Percentiles rank a stretch among this genome's conserved stretches.
Evolutionary conservation across 495 filamentous ascomycete species (phyloP).

Genomic region (Platismatia glauca): DNA sequence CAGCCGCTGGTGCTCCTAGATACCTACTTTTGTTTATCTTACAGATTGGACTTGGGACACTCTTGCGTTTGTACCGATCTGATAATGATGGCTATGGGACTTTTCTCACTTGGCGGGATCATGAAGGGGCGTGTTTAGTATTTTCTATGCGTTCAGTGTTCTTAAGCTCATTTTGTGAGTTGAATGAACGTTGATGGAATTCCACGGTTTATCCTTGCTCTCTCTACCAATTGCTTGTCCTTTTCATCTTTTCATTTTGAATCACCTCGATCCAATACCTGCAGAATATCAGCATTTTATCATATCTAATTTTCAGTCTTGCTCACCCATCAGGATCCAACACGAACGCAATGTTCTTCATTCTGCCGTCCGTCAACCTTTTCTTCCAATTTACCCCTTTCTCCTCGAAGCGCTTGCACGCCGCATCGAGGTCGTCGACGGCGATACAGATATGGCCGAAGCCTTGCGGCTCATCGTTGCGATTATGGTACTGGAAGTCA

Average conservation of each 20-base stretch:
- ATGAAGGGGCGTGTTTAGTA: no score
- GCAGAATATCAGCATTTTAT: constrained; percentile 62
- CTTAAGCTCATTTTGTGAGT: no score
- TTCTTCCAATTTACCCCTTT: constrained; percentile 87
- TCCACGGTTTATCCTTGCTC: no score
- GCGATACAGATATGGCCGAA: constrained; percentile 89
- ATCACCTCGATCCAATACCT: constrained; percentile 49
- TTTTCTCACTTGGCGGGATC: no score
- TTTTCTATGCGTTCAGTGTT: no score
- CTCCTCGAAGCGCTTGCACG: constrained; percentile 76
- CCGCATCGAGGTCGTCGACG: constrained; percentile 82
- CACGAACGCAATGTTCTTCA: constrained; percentile 92
- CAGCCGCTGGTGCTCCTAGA: no score
- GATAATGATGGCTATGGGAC: no score
- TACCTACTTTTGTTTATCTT: no score
- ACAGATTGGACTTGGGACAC: no score
- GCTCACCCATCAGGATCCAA: constrained; percentile 81
- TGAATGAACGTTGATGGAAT: no score
- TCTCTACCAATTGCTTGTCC: constrained; percentile 37
- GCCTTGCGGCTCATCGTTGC: constrained; percentile 83
- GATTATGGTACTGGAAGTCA: constrained; percentile 80
- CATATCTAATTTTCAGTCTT: not conserved
- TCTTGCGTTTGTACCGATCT: no score
- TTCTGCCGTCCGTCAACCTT: constrained; percentile 78
- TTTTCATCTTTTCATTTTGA: constrained; percentile 53